Base-by-base conservation (phyloP, 768 basidiomycete species). In the Podaxis rugospora region DNA sequence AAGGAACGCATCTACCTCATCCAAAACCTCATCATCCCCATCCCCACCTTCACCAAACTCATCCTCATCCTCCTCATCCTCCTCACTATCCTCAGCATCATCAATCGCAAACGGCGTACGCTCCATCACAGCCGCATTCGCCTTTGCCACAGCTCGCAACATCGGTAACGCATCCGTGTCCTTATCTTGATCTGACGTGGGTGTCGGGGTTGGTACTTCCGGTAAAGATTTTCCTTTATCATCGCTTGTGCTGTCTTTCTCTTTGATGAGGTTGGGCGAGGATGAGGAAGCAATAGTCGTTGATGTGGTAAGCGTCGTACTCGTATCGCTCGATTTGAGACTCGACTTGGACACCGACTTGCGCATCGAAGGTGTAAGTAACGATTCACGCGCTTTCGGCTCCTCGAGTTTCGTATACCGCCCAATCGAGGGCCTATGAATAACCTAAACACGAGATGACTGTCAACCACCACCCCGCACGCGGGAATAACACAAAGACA, bases 91-190 rank as follows among this genome's bases (percentile, higher is more conserved):
- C 55, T 87, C 89, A 3, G 88, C 92, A 72, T 95, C 93, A 69
- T 99, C 97, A 62, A 98, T 97, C n/a, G 93, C 93, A 71, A 99
- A 99, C 64, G 90, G 89, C 25, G 93, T 94, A 46, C 96, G 80
- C 70, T 96, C 92, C 89, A 95, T 89, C 50, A 93, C 79, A 32
- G 92, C 91, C 35, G 92, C 92, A 36, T 89, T 89, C 64, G 85
- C 90, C 54, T 89, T 91, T 0, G 87, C 66, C 88, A 80, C 51
- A 92, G 78, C 76, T 90, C 82, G 82, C 70, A 86, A 77, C 21
- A 87, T 82, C 25, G 85, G 82, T 47, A 83, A 77, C 27, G 72
- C 71, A 13, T 73, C 77, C 44, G 70, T 76, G 53, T 77, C 76
- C 28, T 49, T 32, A 6, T 18, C n/a, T 44, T 16, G n/a, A 46